Evolutionary conservation across 495 filamentous ascomycete genomes (phyloP), one percentile per base, ranked within the genome.

Genomic region (Hypoxylon fuscum): DNA sequence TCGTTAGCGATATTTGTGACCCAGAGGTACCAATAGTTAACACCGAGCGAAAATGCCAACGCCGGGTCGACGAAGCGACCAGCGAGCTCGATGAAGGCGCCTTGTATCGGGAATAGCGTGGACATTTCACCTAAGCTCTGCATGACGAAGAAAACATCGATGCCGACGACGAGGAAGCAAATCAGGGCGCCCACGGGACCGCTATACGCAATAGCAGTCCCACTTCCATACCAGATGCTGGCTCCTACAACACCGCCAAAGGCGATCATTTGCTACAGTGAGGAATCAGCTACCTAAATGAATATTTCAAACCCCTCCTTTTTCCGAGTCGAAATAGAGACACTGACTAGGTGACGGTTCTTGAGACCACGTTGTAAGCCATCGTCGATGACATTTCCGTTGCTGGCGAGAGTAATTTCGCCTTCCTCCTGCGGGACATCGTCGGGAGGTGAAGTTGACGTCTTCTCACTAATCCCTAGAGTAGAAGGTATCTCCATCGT

Each of bases 1-100:
- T 69, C 68, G 38, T 56, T 69, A 3, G 80, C 77, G 7, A 84
- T 76, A 11, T 81, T 77, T 12, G 80, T 85, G 2, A 84, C 76
- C 83, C 83, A 85, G 7, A 79, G 68, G 57, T 80, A 85, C 80
- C 80, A 85, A 69, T 87, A 87, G n/a, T 78, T 79, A 76, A 81
- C 85, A 0, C 82, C 82, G 1, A 86, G 58, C 1, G 74, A 78
- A 49, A 87, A 85, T 4, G 78, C 78, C 20, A 85, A 64, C 4
- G 81, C 74, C 15, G 79, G 76, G 44, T 85, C 83, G 18, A 81
- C 74, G 54, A 85, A 86, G n/a, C 84, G 79, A 20, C 74, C 74
- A 0, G 84, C 82, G 55, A 84, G 82, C 59, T 84, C 81, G n/a
- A 77, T 80, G 49, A 86, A 86, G 1, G 80, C 81, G 4, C 82